Evolutionary conservation across 805 yeast species (phyloP), one percentile per base, ranked within the genome.

Genomic region (Clavispora phyllophila): DNA sequence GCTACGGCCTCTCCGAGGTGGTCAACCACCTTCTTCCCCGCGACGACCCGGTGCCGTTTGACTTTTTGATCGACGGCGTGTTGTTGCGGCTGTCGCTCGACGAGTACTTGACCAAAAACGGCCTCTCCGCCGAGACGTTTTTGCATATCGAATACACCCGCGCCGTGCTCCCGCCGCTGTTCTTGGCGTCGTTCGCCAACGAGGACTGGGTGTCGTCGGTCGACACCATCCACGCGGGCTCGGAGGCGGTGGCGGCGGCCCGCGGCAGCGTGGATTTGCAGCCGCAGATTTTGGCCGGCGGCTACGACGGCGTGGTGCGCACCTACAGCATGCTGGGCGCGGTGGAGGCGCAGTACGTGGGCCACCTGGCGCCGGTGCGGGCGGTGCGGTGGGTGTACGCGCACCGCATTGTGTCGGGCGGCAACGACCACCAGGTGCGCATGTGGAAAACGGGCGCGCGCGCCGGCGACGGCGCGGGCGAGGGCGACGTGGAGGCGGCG

Each of bases 191-290:
- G 36, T 93, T 84, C 65, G 79, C 81, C 57, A 89, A 91, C 58
- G 96, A 91, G 48, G 99, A 93, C 65, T 93, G 99, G 99, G 79
- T 93, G 19, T 87, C 96, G 18, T 76, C 95, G 1, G 73, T 84
- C 20, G 79, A 79, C 57, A 62, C 82, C 53, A 46, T 70, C 63
- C 53, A 79, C 68, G 46, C 65, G 57, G 23, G 23, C 10, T 52
- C 62, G 12, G 36, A 43, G 13, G 53, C 61, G 19, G 65, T 58
- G 14, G 41, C 48, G 3, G 37, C 53, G 7, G 45, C 35, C 28
- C 40, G 45, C 20, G 57, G 56, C 39, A 42, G 55, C 43, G 27
- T 51, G 9, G 63, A 68, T 25, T 54, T 60, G 4, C 63, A 68
- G 34, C 74, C 81, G 25, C 75, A 75, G 56, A 85, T 91, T 41